Evolutionary conservation across 306 rosid genomes (phyloP), one percentile per base, ranked within the genome.

Genomic region (Heteromeles arbutifolia): DNA sequence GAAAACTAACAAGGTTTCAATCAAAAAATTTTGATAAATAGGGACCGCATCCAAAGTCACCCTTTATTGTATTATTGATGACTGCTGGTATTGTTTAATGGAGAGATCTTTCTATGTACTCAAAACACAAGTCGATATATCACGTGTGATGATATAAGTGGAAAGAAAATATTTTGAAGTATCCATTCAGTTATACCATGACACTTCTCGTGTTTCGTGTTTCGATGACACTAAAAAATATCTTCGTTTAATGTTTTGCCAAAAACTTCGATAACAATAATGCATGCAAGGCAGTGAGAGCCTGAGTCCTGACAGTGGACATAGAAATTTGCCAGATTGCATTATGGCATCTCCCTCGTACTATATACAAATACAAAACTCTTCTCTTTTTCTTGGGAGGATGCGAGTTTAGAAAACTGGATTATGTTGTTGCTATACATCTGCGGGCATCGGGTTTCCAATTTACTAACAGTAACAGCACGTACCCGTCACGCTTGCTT

Each of bases 401-500:
- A 0, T 1, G 18, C 5, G 7, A 48, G 62, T 56, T 56, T 1
- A 2, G 11, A 62, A 34, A 57, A 24, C 5, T 32, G 43, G 69
- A 21, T 74, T 52, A 32, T n/a, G 24, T 58, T 73, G 24, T 17
- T 14, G 11, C 29, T 7, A 48, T 15, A 62, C 61, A 44, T 61
- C 77, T 61, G 45, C 53, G 79, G 79, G 83, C 41, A 68, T 74
- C 4, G 87, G 80, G 76, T 75, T 79, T 79, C 68, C 72, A 11
- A 75, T 64, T 56, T n/a, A 48, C 54, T 14, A 48, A 67, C 28
- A 66, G 71, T 48, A 83, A 81, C 84, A 84, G 84, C 87, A 85
- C 85, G 90, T 85, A 82, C 82, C 90, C 91, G 94, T 77, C 90
- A 89, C 94, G 87, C 74, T 78, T 84, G 87, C 73, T 71, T 80